Conservation (phyloP, 140 eudicot species). For the Stevia rebaudiana region DNA sequence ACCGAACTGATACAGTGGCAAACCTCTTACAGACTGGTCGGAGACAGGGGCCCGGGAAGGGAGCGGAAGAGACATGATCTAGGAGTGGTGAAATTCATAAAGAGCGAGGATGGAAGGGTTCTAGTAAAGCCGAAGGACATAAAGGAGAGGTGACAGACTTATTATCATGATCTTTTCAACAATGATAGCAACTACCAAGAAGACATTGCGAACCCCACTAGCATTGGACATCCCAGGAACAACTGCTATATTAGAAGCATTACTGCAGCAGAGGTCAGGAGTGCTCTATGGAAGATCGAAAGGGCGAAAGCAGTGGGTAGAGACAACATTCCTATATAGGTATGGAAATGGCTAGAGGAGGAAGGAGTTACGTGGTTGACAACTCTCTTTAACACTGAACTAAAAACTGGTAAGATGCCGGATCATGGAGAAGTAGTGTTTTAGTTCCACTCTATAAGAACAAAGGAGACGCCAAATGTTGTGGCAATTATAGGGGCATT, state of each 20-base stretch:
- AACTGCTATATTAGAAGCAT: background rate
- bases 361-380: background rate
- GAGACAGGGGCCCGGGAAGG: no score
- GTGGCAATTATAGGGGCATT: no score
- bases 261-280: background rate
- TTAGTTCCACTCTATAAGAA: no score
- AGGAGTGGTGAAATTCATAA: background rate
- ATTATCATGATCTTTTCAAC: background rate
- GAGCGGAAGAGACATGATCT: background rate
- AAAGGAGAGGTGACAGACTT: background rate
- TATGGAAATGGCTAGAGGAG: background rate
- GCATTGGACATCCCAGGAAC: background rate
- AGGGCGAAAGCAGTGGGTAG: background rate
- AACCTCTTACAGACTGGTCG: no score
- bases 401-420: no score
- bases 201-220: background rate
- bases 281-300: background rate
- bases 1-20: no score
- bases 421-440: no score
- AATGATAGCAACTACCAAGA: background rate
- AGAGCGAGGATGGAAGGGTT: no score
- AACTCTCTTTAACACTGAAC: no score
- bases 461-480: no score
- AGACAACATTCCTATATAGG: background rate
- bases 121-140: no score